phyloP scores from a whole-genome alignment of 2,329 filamentous ascomycete genomes.

The Fusarium phyllophilum region DNA sequence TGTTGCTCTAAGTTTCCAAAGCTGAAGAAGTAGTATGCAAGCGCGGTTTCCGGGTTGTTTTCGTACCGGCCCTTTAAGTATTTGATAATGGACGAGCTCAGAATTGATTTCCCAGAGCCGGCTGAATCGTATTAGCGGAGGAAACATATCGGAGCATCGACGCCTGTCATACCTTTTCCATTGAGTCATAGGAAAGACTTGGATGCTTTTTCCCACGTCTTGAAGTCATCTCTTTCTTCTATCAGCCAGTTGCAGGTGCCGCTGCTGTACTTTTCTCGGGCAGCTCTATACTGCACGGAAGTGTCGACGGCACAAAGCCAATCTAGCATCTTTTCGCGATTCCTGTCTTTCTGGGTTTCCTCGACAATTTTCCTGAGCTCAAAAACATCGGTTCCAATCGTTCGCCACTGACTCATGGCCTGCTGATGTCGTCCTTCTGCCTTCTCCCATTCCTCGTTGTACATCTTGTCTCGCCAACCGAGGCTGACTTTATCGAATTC shows the following conservation, averaged over 20 bases:
- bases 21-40: background rate
- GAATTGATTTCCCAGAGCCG: background rate
- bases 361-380: fast-evolving
- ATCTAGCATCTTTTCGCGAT: background rate
- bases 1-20: background rate
- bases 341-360: fast-evolving
- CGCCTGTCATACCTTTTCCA: background rate
- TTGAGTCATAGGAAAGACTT: background rate
- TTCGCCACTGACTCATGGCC: background rate
- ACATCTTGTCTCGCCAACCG: background rate
- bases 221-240: fast-evolving
- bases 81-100: background rate
- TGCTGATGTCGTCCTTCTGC: fast-evolving
- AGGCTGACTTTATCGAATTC: background rate
- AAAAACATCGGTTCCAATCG: fast-evolving
- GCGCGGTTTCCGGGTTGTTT: fast-evolving
- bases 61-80: background rate
- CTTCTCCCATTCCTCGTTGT: background rate
- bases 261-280: fast-evolving
- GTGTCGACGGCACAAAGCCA: fast-evolving
- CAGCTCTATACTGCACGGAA: background rate
- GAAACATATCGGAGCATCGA: fast-evolving
- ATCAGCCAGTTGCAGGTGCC: background rate
- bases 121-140: fast-evolving
- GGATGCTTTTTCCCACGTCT: fast-evolving